Percentiles rank a stretch among this genome's conserved stretches.
These are phyloP conservation scores for Aphanomyces stellatus DNA, from an alignment of 352 stramenopile genomes.

Conservation along the genomic window DNA sequence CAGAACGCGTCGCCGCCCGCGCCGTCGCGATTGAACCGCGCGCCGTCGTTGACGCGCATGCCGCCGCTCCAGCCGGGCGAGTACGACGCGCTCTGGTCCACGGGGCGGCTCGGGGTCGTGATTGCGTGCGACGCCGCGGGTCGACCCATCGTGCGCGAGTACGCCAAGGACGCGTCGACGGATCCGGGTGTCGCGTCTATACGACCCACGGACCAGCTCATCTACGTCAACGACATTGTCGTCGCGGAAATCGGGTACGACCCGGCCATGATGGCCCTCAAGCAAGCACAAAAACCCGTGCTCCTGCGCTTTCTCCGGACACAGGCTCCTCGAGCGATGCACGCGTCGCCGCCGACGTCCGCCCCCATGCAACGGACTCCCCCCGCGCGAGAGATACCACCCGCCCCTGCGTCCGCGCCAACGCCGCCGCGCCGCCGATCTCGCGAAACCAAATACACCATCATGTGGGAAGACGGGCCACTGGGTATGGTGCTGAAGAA, in stretches of 20 bases:
- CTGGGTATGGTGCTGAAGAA: constrained; percentile 79
- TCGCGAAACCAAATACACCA: constrained; percentile 34
- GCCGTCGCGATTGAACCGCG: neutral
- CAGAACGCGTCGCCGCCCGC: neutral
- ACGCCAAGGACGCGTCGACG: neutral
- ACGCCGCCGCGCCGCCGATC: neutral
- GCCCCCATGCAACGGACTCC: neutral
- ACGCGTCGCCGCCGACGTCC: constrained; percentile 18
- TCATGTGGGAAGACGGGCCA: constrained; percentile 64
- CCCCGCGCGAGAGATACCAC: neutral
- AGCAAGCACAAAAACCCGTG: constrained; percentile 64
- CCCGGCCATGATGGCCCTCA: constrained; percentile 61
- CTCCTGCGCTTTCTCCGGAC: constrained; percentile 37
- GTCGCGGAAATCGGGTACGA: constrained; percentile 74
- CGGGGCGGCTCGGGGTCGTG: constrained; percentile 8
- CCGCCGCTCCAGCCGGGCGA: constrained; percentile 10
- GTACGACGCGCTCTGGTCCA: constrained; percentile 11
- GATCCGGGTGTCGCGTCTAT: constrained; percentile 9
- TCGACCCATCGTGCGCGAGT: constrained; percentile 13
- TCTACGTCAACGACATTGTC: constrained; percentile 63
- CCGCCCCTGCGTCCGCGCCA: neutral
- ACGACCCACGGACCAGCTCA: constrained; percentile 30
- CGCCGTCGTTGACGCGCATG: neutral
- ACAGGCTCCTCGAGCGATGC: neutral
- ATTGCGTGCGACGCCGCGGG: constrained; percentile 1